Base-by-base conservation (phyloP, 2,329 filamentous ascomycete genomes). In the Xylaria sp. region DNA sequence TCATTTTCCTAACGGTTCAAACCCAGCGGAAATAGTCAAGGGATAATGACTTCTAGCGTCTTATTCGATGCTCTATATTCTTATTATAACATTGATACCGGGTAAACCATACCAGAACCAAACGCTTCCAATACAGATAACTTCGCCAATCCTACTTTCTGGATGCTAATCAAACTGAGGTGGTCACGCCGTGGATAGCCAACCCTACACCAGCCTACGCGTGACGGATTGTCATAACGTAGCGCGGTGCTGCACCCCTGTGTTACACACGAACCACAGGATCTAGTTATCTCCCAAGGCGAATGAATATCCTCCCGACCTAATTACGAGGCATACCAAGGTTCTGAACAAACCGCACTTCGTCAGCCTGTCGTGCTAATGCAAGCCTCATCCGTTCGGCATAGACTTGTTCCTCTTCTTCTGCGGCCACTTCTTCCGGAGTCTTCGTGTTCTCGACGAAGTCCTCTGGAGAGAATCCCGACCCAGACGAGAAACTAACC, bases 281-380 rank as follows among this genome's bases (percentile, higher is more conserved):
- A 52, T 34, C 63, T 39, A 54, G 25, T 68, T 57, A 63, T 52
- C 10, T 9, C 44, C 34, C 57, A 57, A 65, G 67, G 58, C 72
- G 51, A 25, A 64, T 41, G 8, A 37, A n/a, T 18, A 58, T 51
- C 70, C 74, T 51, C 70, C 74, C 74, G 58, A 70, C 65, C 65
- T 71, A 71, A 71, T 63, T 73, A 56, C 69, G 70, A 72, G 77
- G 76, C 63, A 77, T 76, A 68, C 81, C 91, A 74, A 94, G 84
- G 32, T 89, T 88, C 72, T 88, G 88, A 79, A 95, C 88, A 80
- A 93, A 94, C 73, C 90, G 85, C 68, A 92, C 88, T 79, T 96
- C 93, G 77, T 94, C 89, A 10, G 93, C 93, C 81, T 97, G 93
- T 72, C 85, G 84, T 81, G 93, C 89, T 68, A 97, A 81, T 23